Evolutionary conservation across 2,329 filamentous ascomycete species (phyloP).

Genomic region (Karstenula rhodostoma): DNA sequence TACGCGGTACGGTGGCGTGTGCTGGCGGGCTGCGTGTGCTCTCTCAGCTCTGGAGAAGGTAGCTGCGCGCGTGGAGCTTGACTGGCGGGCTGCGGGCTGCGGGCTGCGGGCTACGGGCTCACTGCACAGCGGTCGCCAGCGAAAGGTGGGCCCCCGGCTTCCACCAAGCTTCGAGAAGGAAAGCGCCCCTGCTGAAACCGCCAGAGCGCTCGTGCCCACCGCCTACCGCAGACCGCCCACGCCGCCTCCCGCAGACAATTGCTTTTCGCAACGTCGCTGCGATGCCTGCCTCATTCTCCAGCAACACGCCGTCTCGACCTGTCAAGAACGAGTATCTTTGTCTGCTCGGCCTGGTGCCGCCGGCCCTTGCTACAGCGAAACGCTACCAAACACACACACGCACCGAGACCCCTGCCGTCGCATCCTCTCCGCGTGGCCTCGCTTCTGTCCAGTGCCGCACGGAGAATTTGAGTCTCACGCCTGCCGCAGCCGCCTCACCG

Average conservation of each 20-base stretch:
- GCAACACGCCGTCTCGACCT: not conserved
- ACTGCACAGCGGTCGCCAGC: not conserved
- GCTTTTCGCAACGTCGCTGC: not conserved
- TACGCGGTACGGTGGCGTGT: too few relatives aligned
- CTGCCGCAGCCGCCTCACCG: not conserved
- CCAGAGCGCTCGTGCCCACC: not conserved
- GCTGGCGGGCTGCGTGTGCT: too few relatives aligned
- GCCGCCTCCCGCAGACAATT: not conserved
- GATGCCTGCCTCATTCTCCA: not conserved
- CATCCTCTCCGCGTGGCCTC: conserved; percentile 7
- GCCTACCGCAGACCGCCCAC: too few relatives aligned
- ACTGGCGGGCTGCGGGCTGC: not conserved
- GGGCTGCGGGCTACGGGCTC: too few relatives aligned
- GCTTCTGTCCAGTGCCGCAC: conserved; percentile 6
- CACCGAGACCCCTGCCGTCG: conserved; percentile 2
- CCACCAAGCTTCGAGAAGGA: conserved; percentile 20
- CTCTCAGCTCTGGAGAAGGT: not conserved
- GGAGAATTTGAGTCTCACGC: conserved; percentile 12
- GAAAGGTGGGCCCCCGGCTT: conserved; percentile 15
- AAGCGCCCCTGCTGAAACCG: conserved; percentile 16
- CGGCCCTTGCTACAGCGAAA: not conserved
- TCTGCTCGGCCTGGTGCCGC: not conserved
- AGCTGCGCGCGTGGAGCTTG: conserved; percentile 1
- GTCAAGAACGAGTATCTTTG: not conserved
- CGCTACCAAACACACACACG: not conserved